A percentile compares a stretch with the other conserved stretches of the same genome.
Conservation (phyloP, 257 asterid genomes). For the Salvia rosmarinus region DNA sequence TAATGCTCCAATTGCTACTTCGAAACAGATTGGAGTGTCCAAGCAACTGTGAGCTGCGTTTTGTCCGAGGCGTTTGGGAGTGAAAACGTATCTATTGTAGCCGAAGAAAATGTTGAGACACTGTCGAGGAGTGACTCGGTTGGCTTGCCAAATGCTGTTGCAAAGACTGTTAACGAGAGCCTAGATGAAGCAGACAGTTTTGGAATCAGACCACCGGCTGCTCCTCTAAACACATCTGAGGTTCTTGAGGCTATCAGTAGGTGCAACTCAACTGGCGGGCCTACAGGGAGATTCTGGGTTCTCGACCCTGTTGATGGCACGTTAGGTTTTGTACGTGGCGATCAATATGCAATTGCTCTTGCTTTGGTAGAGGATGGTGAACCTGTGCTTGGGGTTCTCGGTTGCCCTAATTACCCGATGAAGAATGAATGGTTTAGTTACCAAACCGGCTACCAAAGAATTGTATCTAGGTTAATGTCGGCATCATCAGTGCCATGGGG, state of each 20-base stretch:
- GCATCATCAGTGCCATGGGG: constrained; percentile 41
- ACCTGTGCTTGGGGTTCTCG: constrained; percentile 86
- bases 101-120: constrained; percentile 74
- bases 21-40: constrained; percentile 91
- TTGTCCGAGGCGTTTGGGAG: constrained; percentile 61
- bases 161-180: constrained; percentile 57
- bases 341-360: constrained; percentile 81
- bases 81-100: constrained; percentile 60
- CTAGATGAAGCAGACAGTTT: constrained; percentile 60
- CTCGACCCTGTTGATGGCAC: constrained; percentile 90
- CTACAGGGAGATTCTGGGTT: constrained; percentile 75
- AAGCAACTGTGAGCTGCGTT: constrained; percentile 82
- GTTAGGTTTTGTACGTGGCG: constrained; percentile 84
- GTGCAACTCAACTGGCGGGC: constrained; percentile 67
- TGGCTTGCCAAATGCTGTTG: constrained; percentile 52
- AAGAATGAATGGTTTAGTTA: constrained; percentile 66
- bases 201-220: constrained; percentile 53
- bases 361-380: constrained; percentile 79
- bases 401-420: constrained; percentile 89
- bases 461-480: constrained; percentile 49
- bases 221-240: constrained; percentile 48
- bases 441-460: constrained; percentile 58
- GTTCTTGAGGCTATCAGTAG: constrained; percentile 70
- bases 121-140: constrained; percentile 53
- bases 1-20: constrained; percentile 45